Evolutionary conservation across 1,284 basidiomycete genomes (phyloP).

Genomic region (Blastosporella zonata): DNA sequence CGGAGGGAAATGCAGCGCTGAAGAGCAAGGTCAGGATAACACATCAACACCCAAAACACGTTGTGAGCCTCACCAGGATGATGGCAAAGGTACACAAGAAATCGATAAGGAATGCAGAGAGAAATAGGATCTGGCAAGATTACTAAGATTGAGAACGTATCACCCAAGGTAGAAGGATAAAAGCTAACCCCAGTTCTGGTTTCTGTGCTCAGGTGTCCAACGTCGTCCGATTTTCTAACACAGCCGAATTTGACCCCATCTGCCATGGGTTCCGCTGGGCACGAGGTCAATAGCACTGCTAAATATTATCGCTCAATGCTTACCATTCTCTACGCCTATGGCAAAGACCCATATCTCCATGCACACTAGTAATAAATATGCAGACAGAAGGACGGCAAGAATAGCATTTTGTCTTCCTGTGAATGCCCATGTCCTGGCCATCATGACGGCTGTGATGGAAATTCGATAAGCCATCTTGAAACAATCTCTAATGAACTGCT

Average conservation of each 20-base stretch:
- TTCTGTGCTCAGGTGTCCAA: not conserved
- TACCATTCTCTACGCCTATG: conserved; percentile 9
- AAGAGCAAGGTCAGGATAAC: not conserved
- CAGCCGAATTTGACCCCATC: conserved; percentile 7
- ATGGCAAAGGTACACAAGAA: conserved; percentile 13
- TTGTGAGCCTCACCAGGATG: conserved; percentile 6
- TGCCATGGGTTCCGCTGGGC: not conserved
- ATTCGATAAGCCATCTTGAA: not conserved
- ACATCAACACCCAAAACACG: not conserved
- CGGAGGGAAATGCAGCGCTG: conserved; percentile 17
- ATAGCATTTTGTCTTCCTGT: conserved; percentile 11
- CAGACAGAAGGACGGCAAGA: conserved; percentile 3
- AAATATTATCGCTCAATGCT: not conserved
- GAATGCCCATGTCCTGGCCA: conserved; percentile 19
- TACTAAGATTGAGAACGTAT: not conserved
- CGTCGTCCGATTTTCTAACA: not conserved
- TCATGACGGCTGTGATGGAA: conserved; percentile 12
- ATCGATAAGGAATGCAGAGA: conserved; percentile 12
- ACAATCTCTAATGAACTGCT: not conserved
- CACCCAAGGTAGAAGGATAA: not conserved
- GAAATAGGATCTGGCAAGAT: conserved; percentile 10
- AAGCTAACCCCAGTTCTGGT: conserved; percentile 1
- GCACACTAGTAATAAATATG: conserved; percentile 9
- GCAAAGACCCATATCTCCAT: conserved; percentile 18
- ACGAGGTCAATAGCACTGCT: not conserved